Evolutionary conservation across 352 stramenopile genomes (phyloP).

Genomic region (Phytophthora podocarpi): DNA sequence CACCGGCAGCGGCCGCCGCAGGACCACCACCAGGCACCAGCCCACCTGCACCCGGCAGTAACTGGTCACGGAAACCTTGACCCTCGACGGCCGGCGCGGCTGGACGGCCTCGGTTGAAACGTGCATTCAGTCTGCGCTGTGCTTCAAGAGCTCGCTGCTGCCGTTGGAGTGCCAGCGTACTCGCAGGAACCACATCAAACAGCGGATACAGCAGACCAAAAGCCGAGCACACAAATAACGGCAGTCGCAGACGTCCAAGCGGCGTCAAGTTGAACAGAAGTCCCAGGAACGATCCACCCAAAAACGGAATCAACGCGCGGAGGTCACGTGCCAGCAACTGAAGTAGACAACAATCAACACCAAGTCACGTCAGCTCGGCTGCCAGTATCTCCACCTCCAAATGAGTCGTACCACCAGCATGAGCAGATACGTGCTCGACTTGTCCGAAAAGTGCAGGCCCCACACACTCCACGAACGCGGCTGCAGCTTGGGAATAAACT

Average conservation of each 20-base stretch:
- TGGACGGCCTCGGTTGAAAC: slow-evolving; percentile 41
- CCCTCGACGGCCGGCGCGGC: slow-evolving; percentile 32
- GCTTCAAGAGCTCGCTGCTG: slow-evolving; percentile 76
- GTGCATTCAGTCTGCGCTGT: slow-evolving; percentile 67
- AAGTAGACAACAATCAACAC: slow-evolving; percentile 4
- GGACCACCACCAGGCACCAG: slow-evolving; percentile 32
- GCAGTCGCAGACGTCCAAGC: slow-evolving; percentile 71
- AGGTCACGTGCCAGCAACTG: slow-evolving; percentile 70
- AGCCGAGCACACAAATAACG: slow-evolving; percentile 68
- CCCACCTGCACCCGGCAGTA: slow-evolving; percentile 69
- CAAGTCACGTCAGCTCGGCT: neutral
- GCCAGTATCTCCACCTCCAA: neutral
- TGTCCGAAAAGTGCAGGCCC: slow-evolving; percentile 84
- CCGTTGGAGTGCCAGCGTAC: slow-evolving; percentile 62
- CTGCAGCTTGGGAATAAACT: slow-evolving; percentile 78
- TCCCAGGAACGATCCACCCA: slow-evolving; percentile 63
- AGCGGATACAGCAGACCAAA: slow-evolving; percentile 75
- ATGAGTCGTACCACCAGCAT: slow-evolving; percentile 66
- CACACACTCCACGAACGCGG: slow-evolving; percentile 47
- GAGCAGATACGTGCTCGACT: slow-evolving; percentile 57
- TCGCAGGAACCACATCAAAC: slow-evolving; percentile 82
- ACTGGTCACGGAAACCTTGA: slow-evolving; percentile 83
- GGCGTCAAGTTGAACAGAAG: slow-evolving; percentile 74
- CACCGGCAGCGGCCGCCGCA: slow-evolving; percentile 18
- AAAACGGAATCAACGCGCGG: slow-evolving; percentile 61